phyloP scores from a whole-genome alignment of 148 eudicot genomes.

The Persicaria tinctoria region DNA sequence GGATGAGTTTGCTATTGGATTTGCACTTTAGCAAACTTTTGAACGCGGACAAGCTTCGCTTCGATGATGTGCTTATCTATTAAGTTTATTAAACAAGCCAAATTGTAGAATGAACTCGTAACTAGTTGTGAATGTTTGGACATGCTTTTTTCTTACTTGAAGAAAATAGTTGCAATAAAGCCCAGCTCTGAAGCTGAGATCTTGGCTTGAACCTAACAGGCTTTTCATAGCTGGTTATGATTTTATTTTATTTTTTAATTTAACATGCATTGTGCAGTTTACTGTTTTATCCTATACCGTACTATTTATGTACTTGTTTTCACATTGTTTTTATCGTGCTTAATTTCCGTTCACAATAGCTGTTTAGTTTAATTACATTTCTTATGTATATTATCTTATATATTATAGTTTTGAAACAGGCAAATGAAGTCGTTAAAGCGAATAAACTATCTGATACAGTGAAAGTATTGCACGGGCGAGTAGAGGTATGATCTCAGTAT shows the following conservation, averaged over 20 bases:
- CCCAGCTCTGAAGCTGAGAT: not conserved
- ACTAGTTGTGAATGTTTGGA: not conserved
- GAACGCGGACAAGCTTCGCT: not conserved
- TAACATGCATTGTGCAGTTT: not conserved
- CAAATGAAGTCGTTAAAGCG: slow-evolving; percentile 90
- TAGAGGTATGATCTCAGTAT: slow-evolving; percentile 54
- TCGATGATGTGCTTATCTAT: not conserved
- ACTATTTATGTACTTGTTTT: not conserved
- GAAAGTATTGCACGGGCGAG: slow-evolving; percentile 90
- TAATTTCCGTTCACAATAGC: not conserved
- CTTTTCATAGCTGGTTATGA: not conserved
- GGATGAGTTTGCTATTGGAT: not conserved
- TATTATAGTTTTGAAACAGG: slow-evolving; percentile 35
- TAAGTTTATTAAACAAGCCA: not conserved
- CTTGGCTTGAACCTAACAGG: too few relatives aligned
- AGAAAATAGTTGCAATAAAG: not conserved
- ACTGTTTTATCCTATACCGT: not conserved
- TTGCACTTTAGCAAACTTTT: not conserved
- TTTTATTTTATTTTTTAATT: not conserved
- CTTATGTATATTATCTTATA: slow-evolving; percentile 12
- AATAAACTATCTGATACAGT: slow-evolving; percentile 76
- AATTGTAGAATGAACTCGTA: not conserved
- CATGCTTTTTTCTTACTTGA: not conserved
- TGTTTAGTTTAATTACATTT: not conserved
- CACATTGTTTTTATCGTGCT: not conserved